A percentile compares a stretch with the other conserved stretches of the same genome.
These are phyloP conservation scores for Waltergamsia citrina DNA, from an alignment of 2,329 filamentous ascomycete genomes.

Conservation along the genomic window DNA sequence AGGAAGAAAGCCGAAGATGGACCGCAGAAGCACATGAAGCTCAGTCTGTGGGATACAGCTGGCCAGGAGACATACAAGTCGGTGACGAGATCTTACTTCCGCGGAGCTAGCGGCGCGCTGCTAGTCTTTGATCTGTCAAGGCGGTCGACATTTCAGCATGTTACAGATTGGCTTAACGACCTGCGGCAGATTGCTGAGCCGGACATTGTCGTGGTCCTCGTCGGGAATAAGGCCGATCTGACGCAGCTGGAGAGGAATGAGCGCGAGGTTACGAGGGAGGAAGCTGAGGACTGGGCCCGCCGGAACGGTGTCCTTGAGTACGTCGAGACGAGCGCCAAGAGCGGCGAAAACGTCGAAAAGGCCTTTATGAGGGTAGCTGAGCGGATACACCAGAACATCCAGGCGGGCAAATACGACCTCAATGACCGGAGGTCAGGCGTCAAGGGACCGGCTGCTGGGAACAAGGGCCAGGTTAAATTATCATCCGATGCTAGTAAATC, in stretches of 20 bases:
- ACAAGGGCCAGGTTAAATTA: constrained; percentile 36
- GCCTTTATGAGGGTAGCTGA: constrained; percentile 92
- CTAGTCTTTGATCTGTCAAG: constrained; percentile 94
- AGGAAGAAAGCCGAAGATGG: constrained; percentile 7
- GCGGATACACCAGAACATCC: constrained; percentile 93
- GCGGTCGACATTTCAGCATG: constrained; percentile 75
- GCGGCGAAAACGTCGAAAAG: constrained; percentile 84
- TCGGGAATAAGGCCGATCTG: constrained; percentile 92
- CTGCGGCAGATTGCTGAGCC: constrained; percentile 91
- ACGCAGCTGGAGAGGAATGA: constrained; percentile 48
- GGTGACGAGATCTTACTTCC: constrained; percentile 89
- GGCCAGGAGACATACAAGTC: constrained; percentile 97
- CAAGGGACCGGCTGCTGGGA: constrained; percentile 56
- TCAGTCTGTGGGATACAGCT: constrained; percentile 90
- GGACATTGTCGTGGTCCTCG: constrained; percentile 86
- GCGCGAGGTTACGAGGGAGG: constrained; percentile 70
- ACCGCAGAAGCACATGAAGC: constrained; percentile 74
- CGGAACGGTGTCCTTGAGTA: constrained; percentile 84
- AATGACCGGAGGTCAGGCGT: constrained; percentile 90
- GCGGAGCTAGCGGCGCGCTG: constrained; percentile 61
- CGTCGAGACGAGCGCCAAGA: constrained; percentile 94
- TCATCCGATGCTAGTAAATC: constrained; percentile 26
- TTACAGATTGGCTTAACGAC: constrained; percentile 89
- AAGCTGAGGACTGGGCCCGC: constrained; percentile 84
- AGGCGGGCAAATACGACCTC: constrained; percentile 87